These are phyloP conservation scores for Lotmaria passim DNA, from an alignment of 208 protist species.

Conservation along the genomic window DNA sequence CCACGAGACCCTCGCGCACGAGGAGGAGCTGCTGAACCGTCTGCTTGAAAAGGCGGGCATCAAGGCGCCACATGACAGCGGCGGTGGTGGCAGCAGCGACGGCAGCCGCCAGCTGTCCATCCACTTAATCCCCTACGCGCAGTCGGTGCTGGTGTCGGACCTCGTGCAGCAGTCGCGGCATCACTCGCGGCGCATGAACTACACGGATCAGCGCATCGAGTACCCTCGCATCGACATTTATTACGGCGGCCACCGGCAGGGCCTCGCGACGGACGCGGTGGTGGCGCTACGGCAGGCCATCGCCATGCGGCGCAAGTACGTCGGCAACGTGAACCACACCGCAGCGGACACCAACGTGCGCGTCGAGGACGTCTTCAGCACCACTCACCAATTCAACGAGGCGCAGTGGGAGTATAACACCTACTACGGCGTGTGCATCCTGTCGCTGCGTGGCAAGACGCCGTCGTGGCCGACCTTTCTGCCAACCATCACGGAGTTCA, in stretches of 20 bases:
- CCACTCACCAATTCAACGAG: slow-evolving; percentile 80
- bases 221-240: slow-evolving; percentile 86
- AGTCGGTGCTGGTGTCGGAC: slow-evolving; percentile 52
- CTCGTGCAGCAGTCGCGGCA: slow-evolving; percentile 54
- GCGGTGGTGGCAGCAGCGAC: slow-evolving; percentile 10
- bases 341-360: slow-evolving; percentile 41
- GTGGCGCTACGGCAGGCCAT: slow-evolving; percentile 70
- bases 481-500: slow-evolving; percentile 80
- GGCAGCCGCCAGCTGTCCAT: slow-evolving; percentile 27
- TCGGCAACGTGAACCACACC: slow-evolving; percentile 54
- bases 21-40: slow-evolving; percentile 81
- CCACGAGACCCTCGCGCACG: slow-evolving; percentile 75
- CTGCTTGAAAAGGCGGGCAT: slow-evolving; percentile 69
- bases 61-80: slow-evolving; percentile 27
- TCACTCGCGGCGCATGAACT: slow-evolving; percentile 56
- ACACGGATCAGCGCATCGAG: slow-evolving; percentile 76
- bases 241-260: slow-evolving; percentile 36
- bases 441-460: slow-evolving; percentile 67
- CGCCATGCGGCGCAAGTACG: slow-evolving; percentile 78
- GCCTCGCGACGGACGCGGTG: slow-evolving; percentile 54
- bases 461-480: slow-evolving; percentile 83
- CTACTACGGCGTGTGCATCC: slow-evolving; percentile 90
- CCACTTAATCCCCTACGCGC: slow-evolving; percentile 49
- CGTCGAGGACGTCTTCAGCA: slow-evolving; percentile 89
- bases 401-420: slow-evolving; percentile 87